Base-by-base conservation (phyloP, 1,284 basidiomycete species). In the Tilletia caries region DNA sequence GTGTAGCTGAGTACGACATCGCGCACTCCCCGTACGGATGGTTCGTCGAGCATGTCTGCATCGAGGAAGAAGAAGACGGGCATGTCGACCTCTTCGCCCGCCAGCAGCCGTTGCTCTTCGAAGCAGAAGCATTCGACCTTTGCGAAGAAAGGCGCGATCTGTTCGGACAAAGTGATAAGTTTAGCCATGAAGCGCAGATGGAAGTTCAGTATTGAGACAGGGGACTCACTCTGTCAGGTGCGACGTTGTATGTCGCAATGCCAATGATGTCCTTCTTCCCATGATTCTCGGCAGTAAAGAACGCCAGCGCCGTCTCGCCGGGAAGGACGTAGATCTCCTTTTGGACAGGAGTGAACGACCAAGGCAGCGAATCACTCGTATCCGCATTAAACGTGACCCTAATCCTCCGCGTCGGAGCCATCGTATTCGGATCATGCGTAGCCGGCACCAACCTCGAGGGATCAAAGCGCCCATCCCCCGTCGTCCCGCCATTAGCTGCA, bases 51-150 rank as follows among this genome's bases (percentile, higher is more conserved):
- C 70, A 97, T 89, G 81, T 98, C 96, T 71, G 92, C 91, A 86
- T 99, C 96, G 75, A 98, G 95, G 86, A 99, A 99, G 87, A 98
- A 99, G 73, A 98, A 89, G 33, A 99, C 88, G 20, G 96, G 96
- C 87, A 98, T 91, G 84, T 99, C 96, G 23, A 99, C 92, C 84
- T 98, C 95, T 85, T 98, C 96, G 27, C 91, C 91, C 0, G 95
- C 95, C 27, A 97, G 86, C 23, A 99, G 88, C 79, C 91, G 92
- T 84, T 99, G 96, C 83, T 98, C 96, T 84, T 99, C 96, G 78
- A 98, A 98, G 85, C 96, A 99, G 86, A 99, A 99, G 79, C 96
- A 99, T 84, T 99, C 96, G 8, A 98, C 94, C 86, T 99, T 99
- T 69, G 95, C 93, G 83, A 99, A 99, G 84, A 98, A 98, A 0